Evolutionary conservation across 768 basidiomycete genomes (phyloP).

Genomic region (Podaxis sp.): DNA sequence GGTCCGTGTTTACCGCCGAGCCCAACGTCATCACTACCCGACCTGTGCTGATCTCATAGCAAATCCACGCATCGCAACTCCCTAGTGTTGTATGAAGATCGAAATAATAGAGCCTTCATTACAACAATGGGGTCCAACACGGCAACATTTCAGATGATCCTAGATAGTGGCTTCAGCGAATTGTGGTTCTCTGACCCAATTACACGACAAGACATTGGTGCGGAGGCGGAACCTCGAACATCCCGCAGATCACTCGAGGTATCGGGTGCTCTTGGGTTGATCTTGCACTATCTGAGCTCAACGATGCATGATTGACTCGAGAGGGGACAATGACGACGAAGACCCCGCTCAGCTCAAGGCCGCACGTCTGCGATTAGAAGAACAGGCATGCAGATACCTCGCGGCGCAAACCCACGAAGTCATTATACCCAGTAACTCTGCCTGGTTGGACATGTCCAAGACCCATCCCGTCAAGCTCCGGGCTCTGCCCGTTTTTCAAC

Average conservation of each 20-base stretch:
- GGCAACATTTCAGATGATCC: too few relatives aligned
- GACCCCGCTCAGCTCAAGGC: slow-evolving; percentile 84
- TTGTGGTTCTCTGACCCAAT: too few relatives aligned
- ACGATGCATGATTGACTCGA: slow-evolving; percentile 54
- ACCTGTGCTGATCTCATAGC: too few relatives aligned
- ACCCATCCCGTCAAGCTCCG: slow-evolving; percentile 91
- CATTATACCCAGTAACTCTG: slow-evolving; percentile 94
- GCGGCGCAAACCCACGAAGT: slow-evolving; percentile 97
- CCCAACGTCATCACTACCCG: too few relatives aligned
- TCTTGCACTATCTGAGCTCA: slow-evolving; percentile 34
- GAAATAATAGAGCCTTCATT: too few relatives aligned
- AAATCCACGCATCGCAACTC: too few relatives aligned
- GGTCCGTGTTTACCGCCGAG: too few relatives aligned
- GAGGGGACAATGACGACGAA: slow-evolving; percentile 81
- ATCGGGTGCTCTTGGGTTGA: slow-evolving; percentile 70
- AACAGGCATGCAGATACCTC: slow-evolving; percentile 90
- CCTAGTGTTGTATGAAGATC: too few relatives aligned
- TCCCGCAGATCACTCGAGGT: slow-evolving; percentile 91
- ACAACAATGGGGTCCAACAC: too few relatives aligned
- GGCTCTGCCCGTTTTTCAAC: slow-evolving; percentile 95
- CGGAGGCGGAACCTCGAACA: too few relatives aligned
- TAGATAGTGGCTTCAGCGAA: too few relatives aligned
- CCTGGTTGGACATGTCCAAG: slow-evolving; percentile 97
- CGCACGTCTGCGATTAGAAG: slow-evolving; percentile 75
- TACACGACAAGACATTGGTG: too few relatives aligned